phyloP scores from a whole-genome alignment of 1,284 basidiomycete species.

The Ceratobasidium sp. region DNA sequence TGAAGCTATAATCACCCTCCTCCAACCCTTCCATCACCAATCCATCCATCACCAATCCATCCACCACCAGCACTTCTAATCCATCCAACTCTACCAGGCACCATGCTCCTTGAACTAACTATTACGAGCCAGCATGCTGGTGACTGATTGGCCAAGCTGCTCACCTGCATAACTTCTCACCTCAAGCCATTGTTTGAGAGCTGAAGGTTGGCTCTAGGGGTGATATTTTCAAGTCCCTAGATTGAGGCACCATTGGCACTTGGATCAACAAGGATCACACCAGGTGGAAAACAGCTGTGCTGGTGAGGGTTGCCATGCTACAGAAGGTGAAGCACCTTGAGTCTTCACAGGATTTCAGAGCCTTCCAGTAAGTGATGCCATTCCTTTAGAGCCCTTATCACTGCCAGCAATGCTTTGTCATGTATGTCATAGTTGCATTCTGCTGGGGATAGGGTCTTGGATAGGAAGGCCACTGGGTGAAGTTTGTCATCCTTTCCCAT shows the following conservation, averaged over 20 bases:
- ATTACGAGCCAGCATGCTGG: conserved; percentile 11
- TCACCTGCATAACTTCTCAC: neutral
- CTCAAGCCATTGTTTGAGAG: conserved; percentile 19
- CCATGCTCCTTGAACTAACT: conserved; percentile 10
- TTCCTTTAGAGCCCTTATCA: conserved; percentile 50
- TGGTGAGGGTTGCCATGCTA: neutral
- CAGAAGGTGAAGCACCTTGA: neutral
- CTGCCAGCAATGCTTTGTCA: conserved; percentile 56
- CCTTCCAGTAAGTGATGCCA: conserved; percentile 55
- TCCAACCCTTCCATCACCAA: too few relatives aligned
- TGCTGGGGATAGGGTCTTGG: conserved; percentile 51
- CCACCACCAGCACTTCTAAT: conserved; percentile 8
- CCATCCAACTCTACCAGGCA: conserved; percentile 9
- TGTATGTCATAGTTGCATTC: conserved; percentile 57
- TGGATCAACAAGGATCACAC: conserved; percentile 27
- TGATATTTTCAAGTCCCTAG: conserved; percentile 2
- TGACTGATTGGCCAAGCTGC: neutral
- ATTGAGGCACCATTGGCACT: neutral
- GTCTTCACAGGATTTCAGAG: conserved; percentile 36
- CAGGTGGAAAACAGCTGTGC: neutral
- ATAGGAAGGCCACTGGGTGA: conserved; percentile 54
- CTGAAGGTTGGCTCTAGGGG: neutral
- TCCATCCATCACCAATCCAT: neutral
- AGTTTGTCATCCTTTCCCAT: conserved; percentile 42
- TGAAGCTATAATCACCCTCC: conserved; percentile 1